phyloP scores from a whole-genome alignment of 345 rosid species.

The Hibiscus trionum region DNA sequence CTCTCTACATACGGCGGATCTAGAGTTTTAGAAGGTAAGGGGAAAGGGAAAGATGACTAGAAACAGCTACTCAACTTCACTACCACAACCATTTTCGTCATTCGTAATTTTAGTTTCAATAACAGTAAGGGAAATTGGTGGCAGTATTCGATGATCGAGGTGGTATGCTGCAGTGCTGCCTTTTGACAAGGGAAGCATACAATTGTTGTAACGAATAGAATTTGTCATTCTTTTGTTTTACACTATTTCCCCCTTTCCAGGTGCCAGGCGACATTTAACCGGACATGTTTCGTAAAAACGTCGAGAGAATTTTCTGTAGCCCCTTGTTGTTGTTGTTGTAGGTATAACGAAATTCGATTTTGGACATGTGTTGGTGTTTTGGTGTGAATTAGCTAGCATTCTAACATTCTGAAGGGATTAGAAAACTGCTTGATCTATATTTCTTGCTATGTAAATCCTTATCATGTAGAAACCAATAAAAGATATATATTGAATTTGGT shows the following conservation, averaged over 20 bases:
- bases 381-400: neutral
- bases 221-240: slow-evolving; percentile 18
- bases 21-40: slow-evolving; percentile 50
- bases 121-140: neutral
- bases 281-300: neutral
- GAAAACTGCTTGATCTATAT: neutral
- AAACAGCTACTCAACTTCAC: neutral
- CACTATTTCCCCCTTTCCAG: slow-evolving; percentile 1
- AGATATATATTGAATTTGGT: too few relatives aligned
- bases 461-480: too few relatives aligned
- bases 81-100: neutral
- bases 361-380: neutral
- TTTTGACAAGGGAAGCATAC: slow-evolving; percentile 9
- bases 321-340: too few relatives aligned
- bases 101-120: neutral
- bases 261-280: neutral
- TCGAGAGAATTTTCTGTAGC: too few relatives aligned
- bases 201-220: slow-evolving; percentile 27
- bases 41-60: slow-evolving; percentile 67
- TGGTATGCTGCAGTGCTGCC: neutral
- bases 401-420: neutral
- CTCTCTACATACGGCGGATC: slow-evolving; percentile 17
- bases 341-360: neutral
- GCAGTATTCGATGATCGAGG: too few relatives aligned
- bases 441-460: too few relatives aligned